A percentile compares a stretch with the other conserved stretches of the same genome.
Conservation (phyloP, 148 eudicot species). For the Suaeda aralocaspica region DNA sequence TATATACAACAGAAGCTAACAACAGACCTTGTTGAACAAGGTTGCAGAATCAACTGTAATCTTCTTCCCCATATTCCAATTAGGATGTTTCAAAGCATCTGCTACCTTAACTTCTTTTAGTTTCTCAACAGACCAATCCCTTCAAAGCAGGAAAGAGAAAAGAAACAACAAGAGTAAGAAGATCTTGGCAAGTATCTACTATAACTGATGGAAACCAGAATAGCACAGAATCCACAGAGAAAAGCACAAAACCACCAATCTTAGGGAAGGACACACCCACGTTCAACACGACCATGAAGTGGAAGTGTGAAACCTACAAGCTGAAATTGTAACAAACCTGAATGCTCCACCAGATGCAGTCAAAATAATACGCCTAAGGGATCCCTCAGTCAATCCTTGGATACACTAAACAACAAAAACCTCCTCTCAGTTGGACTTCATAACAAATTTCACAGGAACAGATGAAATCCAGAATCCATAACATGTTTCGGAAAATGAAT, state of each 20-base stretch:
- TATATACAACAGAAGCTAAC: neutral
- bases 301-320: neutral
- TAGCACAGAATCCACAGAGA: neutral
- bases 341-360: constrained; percentile 99
- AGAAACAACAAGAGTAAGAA: too few species aligned
- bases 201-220: too few species aligned
- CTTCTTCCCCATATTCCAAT: constrained; percentile 98
- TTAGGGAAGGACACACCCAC: neutral
- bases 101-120: constrained; percentile 90
- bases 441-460: constrained; percentile 6
- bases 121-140: constrained; percentile 98
- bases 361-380: constrained; percentile 85
- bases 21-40: constrained; percentile 81
- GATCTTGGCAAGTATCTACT: neutral
- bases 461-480: neutral
- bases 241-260: neutral
- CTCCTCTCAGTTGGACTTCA: constrained; percentile 19
- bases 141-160: constrained; percentile 23
- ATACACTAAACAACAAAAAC: constrained; percentile 64
- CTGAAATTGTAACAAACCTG: constrained; percentile 44
- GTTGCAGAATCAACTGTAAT: constrained; percentile 98
- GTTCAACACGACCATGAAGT: constrained; percentile 3
- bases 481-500: neutral
- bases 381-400: constrained; percentile 97
- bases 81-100: constrained; percentile 98